Conservation (phyloP, 371 early-diverging fungal genomes). For the Mortierella sp. region DNA sequence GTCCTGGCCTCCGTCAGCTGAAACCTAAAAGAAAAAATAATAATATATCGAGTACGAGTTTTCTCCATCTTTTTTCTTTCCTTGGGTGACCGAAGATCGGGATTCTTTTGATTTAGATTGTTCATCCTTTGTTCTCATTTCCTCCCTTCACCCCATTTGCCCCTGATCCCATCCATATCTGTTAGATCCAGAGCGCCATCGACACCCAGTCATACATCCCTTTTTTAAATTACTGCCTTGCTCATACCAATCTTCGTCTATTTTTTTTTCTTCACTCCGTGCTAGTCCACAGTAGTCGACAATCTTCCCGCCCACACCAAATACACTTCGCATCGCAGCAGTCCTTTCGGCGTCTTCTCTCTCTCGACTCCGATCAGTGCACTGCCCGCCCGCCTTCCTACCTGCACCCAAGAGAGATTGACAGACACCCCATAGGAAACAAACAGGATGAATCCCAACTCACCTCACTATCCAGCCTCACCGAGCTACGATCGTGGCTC, state of each 20-base stretch:
- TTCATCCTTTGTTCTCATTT: not conserved
- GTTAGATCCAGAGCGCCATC: too few species aligned
- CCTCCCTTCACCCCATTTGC: too few species aligned
- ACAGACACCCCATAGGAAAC: not conserved
- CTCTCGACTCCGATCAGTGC: not conserved
- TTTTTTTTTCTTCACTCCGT: too few species aligned
- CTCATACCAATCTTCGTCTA: too few species aligned
- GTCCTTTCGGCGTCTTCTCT: not conserved
- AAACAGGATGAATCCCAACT: constrained; percentile 36
- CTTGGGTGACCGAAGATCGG: not conserved
- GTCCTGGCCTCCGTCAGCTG: not conserved
- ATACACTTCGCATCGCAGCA: not conserved
- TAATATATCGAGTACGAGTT: not conserved
- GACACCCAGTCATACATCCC: too few species aligned
- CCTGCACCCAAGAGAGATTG: not conserved
- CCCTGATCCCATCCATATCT: too few species aligned
- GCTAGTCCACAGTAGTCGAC: too few species aligned
- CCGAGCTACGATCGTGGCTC: constrained; percentile 45
- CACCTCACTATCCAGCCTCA: constrained; percentile 48
- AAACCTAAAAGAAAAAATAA: not conserved
- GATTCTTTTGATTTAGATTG: too few species aligned
- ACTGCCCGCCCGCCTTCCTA: not conserved
- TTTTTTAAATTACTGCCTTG: too few species aligned
- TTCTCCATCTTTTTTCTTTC: constrained; percentile 1
- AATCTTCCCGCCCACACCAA: too few species aligned